A percentile compares a stretch with the other conserved stretches of the same genome.
Evolutionary conservation across 257 asterid species (phyloP).

Genomic region (Parsonsia alboflavescens): DNA sequence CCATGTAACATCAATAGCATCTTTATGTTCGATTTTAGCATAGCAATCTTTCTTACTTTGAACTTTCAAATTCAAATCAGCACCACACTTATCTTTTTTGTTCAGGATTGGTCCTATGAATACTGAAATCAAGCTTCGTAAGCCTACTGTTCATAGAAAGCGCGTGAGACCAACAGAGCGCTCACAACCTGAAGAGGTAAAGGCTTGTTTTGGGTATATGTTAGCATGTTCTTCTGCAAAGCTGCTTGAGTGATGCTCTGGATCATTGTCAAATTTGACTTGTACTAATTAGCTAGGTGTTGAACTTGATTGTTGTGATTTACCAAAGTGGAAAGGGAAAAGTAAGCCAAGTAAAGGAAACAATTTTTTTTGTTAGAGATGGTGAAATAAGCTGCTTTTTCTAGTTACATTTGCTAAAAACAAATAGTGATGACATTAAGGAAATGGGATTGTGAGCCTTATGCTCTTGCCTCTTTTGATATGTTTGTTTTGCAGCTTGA

Average conservation of each 20-base stretch:
- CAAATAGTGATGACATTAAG: background rate
- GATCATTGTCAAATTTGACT: background rate
- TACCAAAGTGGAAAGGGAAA: background rate
- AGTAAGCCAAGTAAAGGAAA: background rate
- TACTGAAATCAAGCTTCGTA: slow-evolving; percentile 77
- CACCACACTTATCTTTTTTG: background rate
- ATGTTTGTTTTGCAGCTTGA: slow-evolving; percentile 44
- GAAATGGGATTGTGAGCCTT: background rate
- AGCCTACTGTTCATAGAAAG: slow-evolving; percentile 48
- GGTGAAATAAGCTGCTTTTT: no score
- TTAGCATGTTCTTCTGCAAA: background rate
- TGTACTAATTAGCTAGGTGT: background rate
- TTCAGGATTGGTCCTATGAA: slow-evolving; percentile 93
- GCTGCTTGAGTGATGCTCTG: background rate
- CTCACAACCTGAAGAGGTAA: slow-evolving; percentile 80
- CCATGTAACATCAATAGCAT: slow-evolving; percentile 49
- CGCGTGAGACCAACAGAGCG: slow-evolving; percentile 53
- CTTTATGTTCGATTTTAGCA: background rate
- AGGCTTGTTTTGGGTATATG: background rate
- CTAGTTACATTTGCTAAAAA: background rate
- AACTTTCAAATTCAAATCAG: background rate
- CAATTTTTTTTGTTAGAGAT: background rate
- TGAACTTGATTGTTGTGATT: background rate
- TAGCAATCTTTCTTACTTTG: slow-evolving; percentile 7
- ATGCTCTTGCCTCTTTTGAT: background rate